Conservation (phyloP, 139 green algal species). For the Chlamydomonas incerta region DNA sequence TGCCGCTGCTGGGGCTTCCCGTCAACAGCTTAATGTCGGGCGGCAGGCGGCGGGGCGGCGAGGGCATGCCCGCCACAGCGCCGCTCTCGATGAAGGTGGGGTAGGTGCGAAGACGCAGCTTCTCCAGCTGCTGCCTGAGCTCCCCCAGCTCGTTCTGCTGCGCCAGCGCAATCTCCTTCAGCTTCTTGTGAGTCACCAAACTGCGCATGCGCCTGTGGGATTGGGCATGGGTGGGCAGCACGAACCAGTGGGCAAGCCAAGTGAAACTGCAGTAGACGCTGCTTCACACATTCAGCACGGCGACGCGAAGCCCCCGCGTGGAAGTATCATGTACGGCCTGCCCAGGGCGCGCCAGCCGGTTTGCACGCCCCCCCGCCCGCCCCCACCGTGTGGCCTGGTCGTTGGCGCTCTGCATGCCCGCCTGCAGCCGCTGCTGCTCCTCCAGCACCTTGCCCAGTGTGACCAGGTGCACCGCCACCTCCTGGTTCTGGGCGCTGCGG, state of each 20-base stretch:
- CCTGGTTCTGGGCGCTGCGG: slow-evolving; percentile 43
- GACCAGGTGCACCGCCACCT: slow-evolving; percentile 55
- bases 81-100: slow-evolving; percentile 63
- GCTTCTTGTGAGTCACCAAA: slow-evolving; percentile 72
- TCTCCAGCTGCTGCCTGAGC: slow-evolving; percentile 59
- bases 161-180: slow-evolving; percentile 71
- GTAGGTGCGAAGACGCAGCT: slow-evolving; percentile 67
- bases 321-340: no score
- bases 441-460: slow-evolving; percentile 56
- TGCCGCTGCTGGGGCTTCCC: slow-evolving; percentile 10
- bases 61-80: background rate
- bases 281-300: no score
- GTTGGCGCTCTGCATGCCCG: slow-evolving; percentile 44
- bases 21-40: slow-evolving; percentile 18
- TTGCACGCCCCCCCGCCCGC: background rate
- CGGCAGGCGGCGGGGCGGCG: slow-evolving; percentile 5
- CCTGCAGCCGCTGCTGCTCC: slow-evolving; percentile 55
- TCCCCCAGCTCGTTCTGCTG: slow-evolving; percentile 65
- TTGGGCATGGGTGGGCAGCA: background rate
- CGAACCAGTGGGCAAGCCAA: background rate
- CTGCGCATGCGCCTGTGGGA: slow-evolving; percentile 54
- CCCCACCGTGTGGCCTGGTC: slow-evolving; percentile 28
- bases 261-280: background rate
- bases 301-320: no score
- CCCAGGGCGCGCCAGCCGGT: background rate